Evolutionary conservation across 176 grass and related monocot species (phyloP), one percentile per base, ranked within the genome.

Genomic region (Carex kokanica): DNA sequence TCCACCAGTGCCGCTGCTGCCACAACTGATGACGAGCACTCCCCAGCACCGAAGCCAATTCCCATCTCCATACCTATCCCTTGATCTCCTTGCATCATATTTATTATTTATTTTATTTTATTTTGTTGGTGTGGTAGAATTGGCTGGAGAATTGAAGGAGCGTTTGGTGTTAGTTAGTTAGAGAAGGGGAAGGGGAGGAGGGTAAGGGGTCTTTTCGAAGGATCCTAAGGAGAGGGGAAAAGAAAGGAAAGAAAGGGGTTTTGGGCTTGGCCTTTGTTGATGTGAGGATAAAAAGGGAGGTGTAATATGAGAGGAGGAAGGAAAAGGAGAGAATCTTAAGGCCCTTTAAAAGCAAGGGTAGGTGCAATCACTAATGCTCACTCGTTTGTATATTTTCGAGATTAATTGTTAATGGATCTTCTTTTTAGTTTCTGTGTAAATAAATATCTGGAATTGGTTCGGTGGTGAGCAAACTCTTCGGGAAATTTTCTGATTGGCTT

Each of bases 131-230:
- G 60, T 18, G 41, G 54, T 68, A 82, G 80, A 82, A 82, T 68
- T 82, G 80, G 80, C 65, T 84, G 89, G 90, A 85, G 88, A 86
- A 86, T 85, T 90, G 56, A 89, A 80, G 87, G 88, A 85, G 90
- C 81, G 88, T 27, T 81, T 78, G 74, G 88, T 90, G 85, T 90
- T 86, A 68, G 89, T 90, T 92, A 90, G 89, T 49, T 49, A 72
- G 89, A 97, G 87, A 86, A 87, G 81, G 86, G 86, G 87, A 86
- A 87, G 81, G 86, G 86, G 81, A 77, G 83, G 93, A 78, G 17
- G 90, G 88, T 93, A 88, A 91, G 88, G 87, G 53, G 88, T 96
- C 93, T 96, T 91, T 91, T 96, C 90, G 88, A 93, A 84, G 88
- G 87, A 89, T 91, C 90, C 88, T 84, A 90, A 90, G 89, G 87